Base-by-base conservation (phyloP, 2,329 filamentous ascomycete species). In the Aspergillus fructus region DNA sequence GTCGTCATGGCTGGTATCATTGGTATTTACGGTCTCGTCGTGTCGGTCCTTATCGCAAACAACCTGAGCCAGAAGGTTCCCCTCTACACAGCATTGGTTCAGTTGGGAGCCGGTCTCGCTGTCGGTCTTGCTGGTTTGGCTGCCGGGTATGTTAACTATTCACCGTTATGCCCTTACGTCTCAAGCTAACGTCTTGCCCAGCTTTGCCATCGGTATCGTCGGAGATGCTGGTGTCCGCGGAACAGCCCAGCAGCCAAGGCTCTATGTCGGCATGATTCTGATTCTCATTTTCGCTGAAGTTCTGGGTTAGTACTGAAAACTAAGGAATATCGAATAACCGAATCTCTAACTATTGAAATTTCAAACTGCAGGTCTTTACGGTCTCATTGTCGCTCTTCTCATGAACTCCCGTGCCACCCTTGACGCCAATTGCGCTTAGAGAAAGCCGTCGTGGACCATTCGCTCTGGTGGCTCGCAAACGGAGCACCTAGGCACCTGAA, bases 1-100 rank as follows among this genome's bases (percentile, higher is more conserved):
- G 94, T 97, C 80, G 96, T 99, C 88, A 99, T 99, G 94, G 94
- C 94, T 84, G 94, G 94, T 97, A 99, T 99, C 80, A 97, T 99
- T 81, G 94, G 91, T 89, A 97, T 99, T 79, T 99, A 94, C 82
- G 90, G 90, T 71, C 85, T 94, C 65, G 90, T 94, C 79, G 90
- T 93, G 61, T 93, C 90, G 17, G 90, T 94, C 76, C 80, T 94
- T 71, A 91, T 94, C 74, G 92, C 90, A 72, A 89, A 91, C 76
- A 87, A 86, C 69, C 81, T 94, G 64, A 83, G 82, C 68, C 89
- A 93, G 78, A 74, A 85, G 64, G 79, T 89, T 61, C 83, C 90
- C 60, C 83, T 94, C 61, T 93, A 89, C 70, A 91, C 89, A 56
- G 88, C 89, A 60, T 93, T 93, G 81, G 90, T 93, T 71, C 90